Conservation (phyloP, 352 stramenopile genomes). For the Achlya hypogyna region DNA sequence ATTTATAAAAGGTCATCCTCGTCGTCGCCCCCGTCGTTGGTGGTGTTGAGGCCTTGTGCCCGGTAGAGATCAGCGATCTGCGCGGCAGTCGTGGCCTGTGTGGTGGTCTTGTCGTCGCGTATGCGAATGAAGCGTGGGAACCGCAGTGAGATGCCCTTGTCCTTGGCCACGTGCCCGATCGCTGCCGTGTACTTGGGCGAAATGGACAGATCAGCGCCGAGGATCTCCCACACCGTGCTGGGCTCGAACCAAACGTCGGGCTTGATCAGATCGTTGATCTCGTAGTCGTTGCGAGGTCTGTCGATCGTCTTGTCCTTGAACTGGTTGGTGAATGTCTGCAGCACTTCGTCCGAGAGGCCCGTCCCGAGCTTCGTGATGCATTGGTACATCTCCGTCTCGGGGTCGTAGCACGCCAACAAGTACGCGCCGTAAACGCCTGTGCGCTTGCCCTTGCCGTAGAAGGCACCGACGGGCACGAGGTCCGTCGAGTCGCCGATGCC, state of each 20-base stretch:
- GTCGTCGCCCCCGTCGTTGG: slow-evolving; percentile 51
- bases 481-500: slow-evolving; percentile 97
- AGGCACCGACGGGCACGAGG: slow-evolving; percentile 97
- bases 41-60: slow-evolving; percentile 61
- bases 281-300: slow-evolving; percentile 87
- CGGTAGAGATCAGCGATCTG: slow-evolving; percentile 87
- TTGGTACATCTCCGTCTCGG: slow-evolving; percentile 97
- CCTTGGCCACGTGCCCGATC: slow-evolving; percentile 82
- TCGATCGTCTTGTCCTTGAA: slow-evolving; percentile 76
- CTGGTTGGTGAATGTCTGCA: slow-evolving; percentile 87
- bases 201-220: slow-evolving; percentile 97
- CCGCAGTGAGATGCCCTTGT: slow-evolving; percentile 95
- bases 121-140: slow-evolving; percentile 98
- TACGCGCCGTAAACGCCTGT: slow-evolving; percentile 97
- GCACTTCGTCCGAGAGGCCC: slow-evolving; percentile 96
- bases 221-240: slow-evolving; percentile 96
- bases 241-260: slow-evolving; percentile 95
- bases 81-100: slow-evolving; percentile 92
- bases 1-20: slow-evolving; percentile 38
- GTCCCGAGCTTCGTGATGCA: slow-evolving; percentile 98
- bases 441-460: slow-evolving; percentile 92
- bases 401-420: slow-evolving; percentile 97
- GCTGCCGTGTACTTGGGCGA: slow-evolving; percentile 97
- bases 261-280: slow-evolving; percentile 82
- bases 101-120: slow-evolving; percentile 95